Conservation (phyloP, 495 filamentous ascomycete genomes). For the Pseudevernia furfuracea region DNA sequence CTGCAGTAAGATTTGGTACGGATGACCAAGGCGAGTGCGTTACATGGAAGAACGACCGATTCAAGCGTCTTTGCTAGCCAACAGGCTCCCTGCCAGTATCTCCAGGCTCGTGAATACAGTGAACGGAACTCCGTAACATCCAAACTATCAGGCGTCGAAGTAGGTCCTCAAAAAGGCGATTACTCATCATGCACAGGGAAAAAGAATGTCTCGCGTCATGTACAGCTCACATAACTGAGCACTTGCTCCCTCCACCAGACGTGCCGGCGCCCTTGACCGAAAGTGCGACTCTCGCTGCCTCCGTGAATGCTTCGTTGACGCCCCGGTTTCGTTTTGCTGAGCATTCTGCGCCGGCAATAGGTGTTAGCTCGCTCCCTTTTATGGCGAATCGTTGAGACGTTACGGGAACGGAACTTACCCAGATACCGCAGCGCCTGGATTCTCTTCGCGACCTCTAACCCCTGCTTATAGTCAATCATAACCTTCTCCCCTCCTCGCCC, state of each 20-base stretch:
- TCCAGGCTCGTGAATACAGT: conserved; percentile 3
- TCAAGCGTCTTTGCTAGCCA: conserved; percentile 8
- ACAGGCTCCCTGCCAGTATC: conserved; percentile 2
- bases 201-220: not conserved
- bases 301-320: conserved; percentile 97
- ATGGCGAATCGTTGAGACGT: not conserved
- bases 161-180: not conserved
- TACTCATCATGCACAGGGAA: not conserved
- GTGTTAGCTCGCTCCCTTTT: not conserved
- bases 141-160: not conserved
- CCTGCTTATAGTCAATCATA: conserved; percentile 86
- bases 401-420: conserved; percentile 40
- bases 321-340: conserved; percentile 95
- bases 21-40: not conserved
- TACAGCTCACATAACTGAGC: conserved; percentile 46
- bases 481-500: conserved; percentile 40
- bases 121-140: not conserved
- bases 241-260: conserved; percentile 45
- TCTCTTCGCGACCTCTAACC: conserved; percentile 82
- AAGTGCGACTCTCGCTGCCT: conserved; percentile 92
- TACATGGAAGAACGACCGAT: conserved; percentile 9
- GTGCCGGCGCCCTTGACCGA: conserved; percentile 58
- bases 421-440: conserved; percentile 86
- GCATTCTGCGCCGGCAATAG: conserved; percentile 55
- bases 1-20: not conserved